phyloP scores from a whole-genome alignment of 2,329 filamentous ascomycete species.

The Arthrobotrys conoides region DNA sequence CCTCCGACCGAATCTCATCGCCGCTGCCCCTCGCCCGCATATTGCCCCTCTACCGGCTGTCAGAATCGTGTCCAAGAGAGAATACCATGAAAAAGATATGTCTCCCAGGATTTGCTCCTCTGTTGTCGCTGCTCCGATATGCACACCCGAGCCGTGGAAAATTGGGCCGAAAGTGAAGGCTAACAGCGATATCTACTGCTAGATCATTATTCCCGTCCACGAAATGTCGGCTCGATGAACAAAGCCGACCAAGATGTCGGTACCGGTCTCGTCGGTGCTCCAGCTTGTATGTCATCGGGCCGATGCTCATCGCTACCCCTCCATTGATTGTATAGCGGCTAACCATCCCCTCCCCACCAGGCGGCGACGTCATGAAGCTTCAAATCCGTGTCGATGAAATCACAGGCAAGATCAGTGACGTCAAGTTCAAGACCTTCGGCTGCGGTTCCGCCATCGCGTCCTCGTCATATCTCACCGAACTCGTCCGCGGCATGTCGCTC shows the following conservation, averaged over 20 bases:
- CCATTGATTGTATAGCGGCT: neutral
- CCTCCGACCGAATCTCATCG: conserved; percentile 50
- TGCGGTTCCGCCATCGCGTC: conserved; percentile 95
- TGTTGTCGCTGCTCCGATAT: neutral
- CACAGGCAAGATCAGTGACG: conserved; percentile 89
- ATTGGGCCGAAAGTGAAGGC: conserved; percentile 39
- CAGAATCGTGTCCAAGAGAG: conserved; percentile 51
- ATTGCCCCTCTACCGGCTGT: conserved; percentile 39
- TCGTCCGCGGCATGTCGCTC: conserved; percentile 95
- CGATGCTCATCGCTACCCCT: conserved; percentile 17
- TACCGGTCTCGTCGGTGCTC: conserved; percentile 91
- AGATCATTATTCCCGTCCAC: conserved; percentile 85
- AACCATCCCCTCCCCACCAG: conserved; percentile 40
- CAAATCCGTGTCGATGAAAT: conserved; percentile 88
- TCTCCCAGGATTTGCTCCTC: neutral
- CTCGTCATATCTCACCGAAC: conserved; percentile 92
- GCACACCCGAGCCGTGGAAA: conserved; percentile 12
- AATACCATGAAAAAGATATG: conserved; percentile 66
- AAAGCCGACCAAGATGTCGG: conserved; percentile 87
- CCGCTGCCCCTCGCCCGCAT: conserved; percentile 47
- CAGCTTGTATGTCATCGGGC: conserved; percentile 70
- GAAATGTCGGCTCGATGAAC: conserved; percentile 83
- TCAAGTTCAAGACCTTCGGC: conserved; percentile 98
- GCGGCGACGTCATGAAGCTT: conserved; percentile 91
- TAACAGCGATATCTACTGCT: conserved; percentile 69